Evolutionary conservation across 176 grass and related monocot species (phyloP).

Genomic region (Aegilops bicornis): DNA sequence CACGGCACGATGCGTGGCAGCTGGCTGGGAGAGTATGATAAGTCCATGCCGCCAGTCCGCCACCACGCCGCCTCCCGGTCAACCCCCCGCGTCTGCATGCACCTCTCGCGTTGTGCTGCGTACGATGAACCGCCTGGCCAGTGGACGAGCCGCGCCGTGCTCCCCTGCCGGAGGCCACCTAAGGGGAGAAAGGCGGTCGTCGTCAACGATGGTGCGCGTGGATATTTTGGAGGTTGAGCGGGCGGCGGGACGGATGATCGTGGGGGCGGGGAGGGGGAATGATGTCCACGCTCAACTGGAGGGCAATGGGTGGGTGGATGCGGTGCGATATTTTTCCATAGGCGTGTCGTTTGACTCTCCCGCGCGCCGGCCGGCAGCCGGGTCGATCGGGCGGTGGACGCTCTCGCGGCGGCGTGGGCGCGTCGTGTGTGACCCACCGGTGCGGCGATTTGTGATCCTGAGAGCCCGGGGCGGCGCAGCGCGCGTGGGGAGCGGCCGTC

Average conservation of each 20-base stretch:
- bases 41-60: no score
- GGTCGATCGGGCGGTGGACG: background rate
- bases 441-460: background rate
- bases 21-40: background rate
- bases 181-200: background rate
- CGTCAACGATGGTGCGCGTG: background rate
- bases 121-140: background rate
- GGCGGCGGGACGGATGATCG: background rate
- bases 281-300: background rate
- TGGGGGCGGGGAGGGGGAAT: background rate
- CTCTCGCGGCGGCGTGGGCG: background rate
- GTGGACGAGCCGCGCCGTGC: background rate
- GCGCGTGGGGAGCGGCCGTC: no score
- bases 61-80: background rate
- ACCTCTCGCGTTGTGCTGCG: background rate
- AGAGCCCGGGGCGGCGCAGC: background rate
- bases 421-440: background rate
- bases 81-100: background rate
- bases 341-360: background rate
- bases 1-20: background rate
- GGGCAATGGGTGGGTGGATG: background rate
- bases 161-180: background rate
- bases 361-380: background rate
- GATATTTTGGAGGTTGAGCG: background rate
- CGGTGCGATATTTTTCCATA: background rate